A percentile compares a stretch with the other conserved stretches of the same genome.
phyloP scores from a whole-genome alignment of 1,284 basidiomycete species.

The Mycocalia duriaeana region DNA sequence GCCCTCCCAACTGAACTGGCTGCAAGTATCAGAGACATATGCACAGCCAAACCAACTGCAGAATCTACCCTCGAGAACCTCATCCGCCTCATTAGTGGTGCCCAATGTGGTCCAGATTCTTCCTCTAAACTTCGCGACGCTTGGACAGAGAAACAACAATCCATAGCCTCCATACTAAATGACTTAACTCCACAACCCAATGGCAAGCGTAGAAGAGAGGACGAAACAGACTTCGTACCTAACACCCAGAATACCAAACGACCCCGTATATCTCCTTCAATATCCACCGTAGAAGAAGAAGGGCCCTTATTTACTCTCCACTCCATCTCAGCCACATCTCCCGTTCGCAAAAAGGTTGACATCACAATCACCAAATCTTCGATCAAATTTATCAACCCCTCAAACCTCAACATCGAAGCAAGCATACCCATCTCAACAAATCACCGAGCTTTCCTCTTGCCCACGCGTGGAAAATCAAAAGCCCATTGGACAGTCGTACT shows the following conservation, averaged over 20 bases:
- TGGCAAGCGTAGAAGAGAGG: not conserved
- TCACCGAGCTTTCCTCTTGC: conserved; percentile 56
- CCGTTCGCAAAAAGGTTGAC: conserved; percentile 67
- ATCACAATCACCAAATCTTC: conserved; percentile 46
- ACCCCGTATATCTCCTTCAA: not conserved
- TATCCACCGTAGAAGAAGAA: conserved; percentile 24
- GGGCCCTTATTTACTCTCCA: conserved; percentile 49
- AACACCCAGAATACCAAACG: not conserved
- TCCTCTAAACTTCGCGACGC: conserved; percentile 11
- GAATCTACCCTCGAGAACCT: conserved; percentile 17
- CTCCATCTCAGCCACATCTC: conserved; percentile 55
- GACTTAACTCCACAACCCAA: not conserved
- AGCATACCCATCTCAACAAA: conserved; percentile 42
- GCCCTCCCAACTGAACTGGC: conserved; percentile 18
- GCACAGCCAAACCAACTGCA: conserved; percentile 17
- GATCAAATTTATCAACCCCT: conserved; percentile 45
- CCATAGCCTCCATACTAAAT: conserved; percentile 1
- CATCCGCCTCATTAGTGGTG: conserved; percentile 21
- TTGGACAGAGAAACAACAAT: conserved; percentile 17
- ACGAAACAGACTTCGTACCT: not conserved
- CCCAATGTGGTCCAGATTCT: conserved; percentile 17
- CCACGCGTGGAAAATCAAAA: conserved; percentile 61
- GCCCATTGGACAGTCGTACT: conserved; percentile 65
- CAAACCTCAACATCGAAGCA: conserved; percentile 40
- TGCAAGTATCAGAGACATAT: conserved; percentile 13